Evolutionary conservation across 2,329 filamentous ascomycete genomes (phyloP).

Genomic region (Coniochaeta hoffmannii): DNA sequence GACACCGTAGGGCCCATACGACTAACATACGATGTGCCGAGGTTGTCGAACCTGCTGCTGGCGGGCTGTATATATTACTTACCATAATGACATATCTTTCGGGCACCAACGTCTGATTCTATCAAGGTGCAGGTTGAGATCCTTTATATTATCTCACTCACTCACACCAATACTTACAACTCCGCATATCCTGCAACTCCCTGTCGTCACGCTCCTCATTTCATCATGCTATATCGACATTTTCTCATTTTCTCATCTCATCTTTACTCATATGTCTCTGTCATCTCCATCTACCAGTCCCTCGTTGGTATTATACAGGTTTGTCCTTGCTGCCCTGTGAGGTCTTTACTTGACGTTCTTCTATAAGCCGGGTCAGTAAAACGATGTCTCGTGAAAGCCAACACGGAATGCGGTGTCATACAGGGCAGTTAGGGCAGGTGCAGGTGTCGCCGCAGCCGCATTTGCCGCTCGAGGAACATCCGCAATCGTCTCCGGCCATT

Average conservation of each 20-base stretch:
- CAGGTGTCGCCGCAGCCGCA: slow-evolving; percentile 15
- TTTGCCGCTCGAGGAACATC: slow-evolving; percentile 11
- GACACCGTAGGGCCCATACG: not conserved
- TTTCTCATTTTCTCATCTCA: no score
- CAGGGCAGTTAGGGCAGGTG: slow-evolving; percentile 15
- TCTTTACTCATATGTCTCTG: no score
- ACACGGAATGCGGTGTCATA: not conserved
- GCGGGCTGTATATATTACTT: not conserved
- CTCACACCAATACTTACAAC: no score
- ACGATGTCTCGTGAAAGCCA: not conserved
- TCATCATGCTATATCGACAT: no score
- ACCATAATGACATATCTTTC: not conserved
- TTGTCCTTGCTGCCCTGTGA: no score
- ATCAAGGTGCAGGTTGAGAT: no score
- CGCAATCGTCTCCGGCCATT: slow-evolving; percentile 12
- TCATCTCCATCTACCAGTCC: no score
- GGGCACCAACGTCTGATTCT: no score
- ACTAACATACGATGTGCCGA: not conserved
- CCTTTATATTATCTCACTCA: no score
- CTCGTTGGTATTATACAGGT: no score
- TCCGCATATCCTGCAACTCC: no score
- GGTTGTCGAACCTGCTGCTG: not conserved
- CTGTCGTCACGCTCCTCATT: no score
- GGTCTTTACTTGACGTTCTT: not conserved
- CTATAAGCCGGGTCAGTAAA: not conserved